These are phyloP conservation scores for Sicyos baderoa DNA, from an alignment of 306 rosid genomes.

Conservation along the genomic window DNA sequence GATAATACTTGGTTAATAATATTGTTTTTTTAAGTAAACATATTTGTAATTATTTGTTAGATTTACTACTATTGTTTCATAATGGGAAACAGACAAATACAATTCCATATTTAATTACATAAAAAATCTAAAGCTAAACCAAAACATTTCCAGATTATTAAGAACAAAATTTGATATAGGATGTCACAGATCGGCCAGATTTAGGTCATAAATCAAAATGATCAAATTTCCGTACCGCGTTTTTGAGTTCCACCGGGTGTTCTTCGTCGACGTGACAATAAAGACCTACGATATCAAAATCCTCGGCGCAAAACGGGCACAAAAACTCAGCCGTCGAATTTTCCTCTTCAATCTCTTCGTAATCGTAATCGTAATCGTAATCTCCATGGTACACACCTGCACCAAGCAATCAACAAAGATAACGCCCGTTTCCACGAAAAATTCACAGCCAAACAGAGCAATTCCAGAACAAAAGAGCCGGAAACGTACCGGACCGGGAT, in stretches of 20 bases:
- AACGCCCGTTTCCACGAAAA: neutral
- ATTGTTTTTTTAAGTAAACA: no score
- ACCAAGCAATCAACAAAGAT: neutral
- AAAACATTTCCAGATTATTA: neutral
- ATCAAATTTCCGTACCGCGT: constrained; percentile 37
- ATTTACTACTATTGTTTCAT: no score
- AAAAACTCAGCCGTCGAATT: constrained; percentile 44
- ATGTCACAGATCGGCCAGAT: constrained; percentile 1
- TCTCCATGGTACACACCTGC: constrained; percentile 38
- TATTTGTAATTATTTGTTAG: no score
- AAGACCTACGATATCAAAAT: constrained; percentile 60
- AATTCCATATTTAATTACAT: constrained; percentile 2
- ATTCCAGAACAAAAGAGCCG: neutral
- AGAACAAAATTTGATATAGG: neutral
- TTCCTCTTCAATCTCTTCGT: constrained; percentile 40
- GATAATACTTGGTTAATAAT: no score
- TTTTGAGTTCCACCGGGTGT: constrained; percentile 47
- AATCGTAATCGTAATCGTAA: no score
- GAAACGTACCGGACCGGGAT: constrained; percentile 43
- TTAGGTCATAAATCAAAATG: neutral
- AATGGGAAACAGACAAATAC: neutral
- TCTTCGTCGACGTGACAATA: constrained; percentile 68
- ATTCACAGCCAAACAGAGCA: neutral
- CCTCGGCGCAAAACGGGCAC: constrained; percentile 59
- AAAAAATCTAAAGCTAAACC: constrained; percentile 3